Percentiles rank a stretch among this genome's conserved stretches.
These are phyloP conservation scores for Tylopilus plumbeoviolaceoides DNA, from an alignment of 768 basidiomycete genomes.

Conservation along the genomic window DNA sequence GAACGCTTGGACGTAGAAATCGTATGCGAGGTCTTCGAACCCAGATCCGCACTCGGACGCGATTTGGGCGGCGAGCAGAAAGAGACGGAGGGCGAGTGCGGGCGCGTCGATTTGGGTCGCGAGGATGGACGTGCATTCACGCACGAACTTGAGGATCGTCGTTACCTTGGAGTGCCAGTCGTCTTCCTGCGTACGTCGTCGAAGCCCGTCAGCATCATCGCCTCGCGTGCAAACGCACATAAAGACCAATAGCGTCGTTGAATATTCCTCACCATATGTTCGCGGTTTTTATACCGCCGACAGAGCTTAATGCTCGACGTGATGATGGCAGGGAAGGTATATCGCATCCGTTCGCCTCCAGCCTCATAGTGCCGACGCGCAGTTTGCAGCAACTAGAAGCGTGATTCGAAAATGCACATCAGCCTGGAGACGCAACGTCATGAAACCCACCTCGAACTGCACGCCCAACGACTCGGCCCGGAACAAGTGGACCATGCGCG, in stretches of 20 bases:
- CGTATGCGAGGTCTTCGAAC: conserved; percentile 94
- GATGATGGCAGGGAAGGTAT: conserved; percentile 95
- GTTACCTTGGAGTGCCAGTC: conserved; percentile 86
- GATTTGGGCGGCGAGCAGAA: conserved; percentile 93
- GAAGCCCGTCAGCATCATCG: background rate
- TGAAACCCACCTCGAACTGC: conserved; percentile 75
- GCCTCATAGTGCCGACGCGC: conserved; percentile 87
- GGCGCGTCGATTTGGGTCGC: conserved; percentile 92
- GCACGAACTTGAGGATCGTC: conserved; percentile 89
- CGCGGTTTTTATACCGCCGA: conserved; percentile 81
- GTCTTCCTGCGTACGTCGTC: conserved; percentile 49
- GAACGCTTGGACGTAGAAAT: conserved; percentile 97
- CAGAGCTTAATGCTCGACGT: conserved; percentile 91
- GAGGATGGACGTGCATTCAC: conserved; percentile 89
- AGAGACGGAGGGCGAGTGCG: conserved; percentile 87
- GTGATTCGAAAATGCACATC: background rate
- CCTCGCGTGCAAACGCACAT: background rate
- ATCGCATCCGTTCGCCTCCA: conserved; percentile 93
- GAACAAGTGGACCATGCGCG: conserved; percentile 97
- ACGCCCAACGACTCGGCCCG: conserved; percentile 78
- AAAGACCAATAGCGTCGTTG: background rate
- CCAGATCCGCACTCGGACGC: conserved; percentile 91
- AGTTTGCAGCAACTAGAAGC: conserved; percentile 77
- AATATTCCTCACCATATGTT: conserved; percentile 51
- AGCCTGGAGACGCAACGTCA: background rate